phyloP scores from a whole-genome alignment of 2,329 filamentous ascomycete genomes.

The Beauveria rudraprayagi region DNA sequence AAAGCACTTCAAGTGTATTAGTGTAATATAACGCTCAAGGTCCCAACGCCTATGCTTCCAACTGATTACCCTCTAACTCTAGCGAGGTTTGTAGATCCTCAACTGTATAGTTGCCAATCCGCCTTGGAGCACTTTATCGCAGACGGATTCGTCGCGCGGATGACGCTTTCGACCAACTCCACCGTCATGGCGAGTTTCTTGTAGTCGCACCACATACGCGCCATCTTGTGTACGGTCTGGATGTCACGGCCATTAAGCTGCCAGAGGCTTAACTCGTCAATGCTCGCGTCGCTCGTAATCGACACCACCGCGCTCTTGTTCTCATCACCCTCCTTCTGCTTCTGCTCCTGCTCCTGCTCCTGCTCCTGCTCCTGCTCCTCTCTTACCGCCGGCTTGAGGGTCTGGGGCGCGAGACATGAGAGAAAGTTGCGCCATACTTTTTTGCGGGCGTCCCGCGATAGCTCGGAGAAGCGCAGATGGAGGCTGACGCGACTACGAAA shows the following conservation, averaged over 20 bases:
- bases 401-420: slow-evolving; percentile 22
- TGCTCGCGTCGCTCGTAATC: slow-evolving; percentile 24
- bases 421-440: slow-evolving; percentile 41
- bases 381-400: too few species aligned
- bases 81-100: neutral
- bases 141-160: slow-evolving; percentile 37
- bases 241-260: slow-evolving; percentile 39
- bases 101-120: neutral
- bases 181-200: slow-evolving; percentile 36
- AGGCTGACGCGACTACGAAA: slow-evolving; percentile 39
- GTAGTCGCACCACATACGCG: slow-evolving; percentile 35
- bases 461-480: slow-evolving; percentile 36
- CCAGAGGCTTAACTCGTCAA: slow-evolving; percentile 32
- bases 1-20: neutral
- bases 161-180: slow-evolving; percentile 34
- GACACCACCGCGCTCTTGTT: neutral
- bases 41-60: neutral
- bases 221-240: slow-evolving; percentile 38
- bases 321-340: neutral
- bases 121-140: slow-evolving; percentile 26
- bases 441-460: slow-evolving; percentile 29
- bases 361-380: too few species aligned
- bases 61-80: neutral
- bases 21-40: neutral
- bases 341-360: too few species aligned